Evolutionary conservation across 495 filamentous ascomycete species (phyloP).

Genomic region (Penicillium diatomitis): DNA sequence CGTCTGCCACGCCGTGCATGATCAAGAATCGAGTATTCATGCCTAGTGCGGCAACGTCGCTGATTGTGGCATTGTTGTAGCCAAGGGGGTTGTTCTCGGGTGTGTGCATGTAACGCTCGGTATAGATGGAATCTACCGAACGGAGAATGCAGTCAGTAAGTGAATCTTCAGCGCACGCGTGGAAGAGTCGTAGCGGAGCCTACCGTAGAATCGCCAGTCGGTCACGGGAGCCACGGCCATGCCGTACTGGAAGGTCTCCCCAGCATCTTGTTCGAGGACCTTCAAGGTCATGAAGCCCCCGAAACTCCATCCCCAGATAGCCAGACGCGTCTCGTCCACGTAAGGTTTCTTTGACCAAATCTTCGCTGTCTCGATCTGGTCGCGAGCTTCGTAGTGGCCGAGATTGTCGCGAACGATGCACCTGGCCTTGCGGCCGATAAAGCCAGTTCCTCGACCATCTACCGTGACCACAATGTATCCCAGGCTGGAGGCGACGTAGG

Average conservation of each 20-base stretch:
- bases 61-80: slow-evolving; percentile 68
- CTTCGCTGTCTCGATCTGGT: slow-evolving; percentile 88
- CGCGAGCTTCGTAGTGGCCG: slow-evolving; percentile 73
- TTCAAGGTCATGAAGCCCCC: slow-evolving; percentile 98
- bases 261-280: slow-evolving; percentile 82
- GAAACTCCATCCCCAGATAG: slow-evolving; percentile 98
- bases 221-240: slow-evolving; percentile 98
- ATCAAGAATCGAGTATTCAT: slow-evolving; percentile 78
- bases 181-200: neutral
- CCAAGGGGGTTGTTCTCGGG: slow-evolving; percentile 71
- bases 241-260: slow-evolving; percentile 84
- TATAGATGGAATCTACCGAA: slow-evolving; percentile 74
- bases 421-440: slow-evolving; percentile 74
- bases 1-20: slow-evolving; percentile 91
- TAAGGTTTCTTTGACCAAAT: slow-evolving; percentile 76
- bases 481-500: slow-evolving; percentile 74
- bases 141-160: too few species aligned
- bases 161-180: neutral
- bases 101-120: slow-evolving; percentile 91
- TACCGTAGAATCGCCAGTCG: slow-evolving; percentile 87
- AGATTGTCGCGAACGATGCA: slow-evolving; percentile 75
- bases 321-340: slow-evolving; percentile 70
- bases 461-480: slow-evolving; percentile 96
- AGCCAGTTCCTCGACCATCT: slow-evolving; percentile 89
- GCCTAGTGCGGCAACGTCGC: slow-evolving; percentile 56